Base-by-base conservation (phyloP, 1,284 basidiomycete species). In the Schizopora paradoxa region DNA sequence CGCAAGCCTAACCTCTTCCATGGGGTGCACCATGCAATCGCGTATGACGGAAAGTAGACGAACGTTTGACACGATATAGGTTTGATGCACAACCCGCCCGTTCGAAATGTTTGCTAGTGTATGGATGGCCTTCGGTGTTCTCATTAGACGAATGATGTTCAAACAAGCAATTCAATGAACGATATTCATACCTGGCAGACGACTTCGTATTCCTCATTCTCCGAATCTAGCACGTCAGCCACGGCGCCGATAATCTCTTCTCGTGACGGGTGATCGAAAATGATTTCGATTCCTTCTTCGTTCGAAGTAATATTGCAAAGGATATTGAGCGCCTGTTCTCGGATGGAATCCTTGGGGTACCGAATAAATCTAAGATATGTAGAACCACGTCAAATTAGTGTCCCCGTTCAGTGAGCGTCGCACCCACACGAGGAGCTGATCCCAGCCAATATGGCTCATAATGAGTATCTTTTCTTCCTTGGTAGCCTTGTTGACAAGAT, bases 361-460 rank as follows among this genome's bases (percentile, higher is more conserved):
- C 63, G 57, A 1, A 79, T 59, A 23, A 80, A 62, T 23, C 79
- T 82, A 37, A 28, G 18, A 16, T 11, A 26, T 23, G 22, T 26
- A 40, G 43, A 23, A 43, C 22, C 33, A 39, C 14, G 16, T 10
- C 34, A 22, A 19, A 33, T 7, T 25, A 14, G 22, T 36, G 23
- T 26, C 22, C 16, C 25, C 18, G 4, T 45, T 27, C n/a, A n/a
- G 2, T 16, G 22, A 8, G 32, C 19, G 29, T 43, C 22, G 22
- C 14, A 67, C 76, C 4, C 49, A 84, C 81, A 64, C 61, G 5
- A 66, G 57, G 1, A 87, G 59, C 18, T 69, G 63, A 1, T 60
- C 57, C 85, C 87, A 91, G 0, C 77, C 77, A 4, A 93, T 57
- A 21, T 71, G 64, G 6, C 64, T 61, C 75, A 90, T 85, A 7